Evolutionary conservation across 2,329 filamentous ascomycete species (phyloP), one percentile per base, ranked within the genome.

Genomic region (Geoglossum cookeanum): DNA sequence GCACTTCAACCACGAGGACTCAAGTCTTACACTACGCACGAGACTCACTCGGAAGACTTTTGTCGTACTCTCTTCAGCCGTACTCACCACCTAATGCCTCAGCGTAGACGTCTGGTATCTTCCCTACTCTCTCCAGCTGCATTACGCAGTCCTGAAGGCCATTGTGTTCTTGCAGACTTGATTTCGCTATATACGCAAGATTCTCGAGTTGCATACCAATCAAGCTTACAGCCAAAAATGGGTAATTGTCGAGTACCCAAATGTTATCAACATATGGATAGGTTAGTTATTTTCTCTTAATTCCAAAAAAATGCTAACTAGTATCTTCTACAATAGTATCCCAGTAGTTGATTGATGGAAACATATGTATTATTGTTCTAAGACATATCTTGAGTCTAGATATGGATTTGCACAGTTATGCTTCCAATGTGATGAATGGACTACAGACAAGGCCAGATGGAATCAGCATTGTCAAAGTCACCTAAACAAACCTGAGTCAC

Each of bases 381-480:
- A 63, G 55, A 58, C 52, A 29, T 45, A 56, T 52, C 56, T 59
- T 51, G 42, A 57, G 54, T 58, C 33, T 29, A 59, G 60, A 60
- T 56, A 61, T 49, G 49, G 60, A 57, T 61, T 61, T 60, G 55
- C 61, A 39, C 59, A 64, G 59, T 59, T 64, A 33, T 64, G 57
- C 58, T 65, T 64, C 55, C 33, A 59, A 27, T 65, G 55, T 55
- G 58, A 62, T 55, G 32, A 63, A 42, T 65, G 57, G 63, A 60
- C 63, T 57, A 60, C 57, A 52, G 37, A 44, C 33, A 44, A 55
- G 56, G 45, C 60, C 54, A 58, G 57, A 56, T 64, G 54, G 61
- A 47, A 55, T 39, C 48, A 57, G 51, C 56, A 64, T 56, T 64
- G 58, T 58, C 59, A 59, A 58, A 52, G 53, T 55, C 56, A 64